Percentiles rank a stretch among this genome's conserved stretches.
phyloP scores from a whole-genome alignment of 805 yeast species.

The Candida ficus region DNA sequence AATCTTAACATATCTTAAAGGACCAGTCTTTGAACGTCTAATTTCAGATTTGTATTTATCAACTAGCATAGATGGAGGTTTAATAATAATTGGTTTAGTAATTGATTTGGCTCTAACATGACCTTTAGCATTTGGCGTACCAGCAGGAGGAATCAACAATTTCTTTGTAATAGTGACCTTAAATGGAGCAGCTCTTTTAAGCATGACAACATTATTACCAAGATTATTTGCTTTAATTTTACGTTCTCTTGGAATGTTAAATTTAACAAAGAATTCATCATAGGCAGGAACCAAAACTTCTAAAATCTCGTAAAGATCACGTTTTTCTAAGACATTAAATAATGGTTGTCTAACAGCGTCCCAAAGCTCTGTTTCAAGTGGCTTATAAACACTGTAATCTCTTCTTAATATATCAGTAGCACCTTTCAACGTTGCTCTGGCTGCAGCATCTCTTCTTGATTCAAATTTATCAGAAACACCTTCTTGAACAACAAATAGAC shows the following conservation, averaged over 20 bases:
- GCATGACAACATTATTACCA: slow-evolving; percentile 49
- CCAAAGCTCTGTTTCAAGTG: slow-evolving; percentile 64
- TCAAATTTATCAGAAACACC: slow-evolving; percentile 38
- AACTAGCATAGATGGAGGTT: not conserved
- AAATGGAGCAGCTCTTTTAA: slow-evolving; percentile 47
- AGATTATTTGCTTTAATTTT: slow-evolving; percentile 54
- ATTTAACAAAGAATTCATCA: slow-evolving; percentile 54
- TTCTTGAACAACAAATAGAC: slow-evolving; percentile 53
- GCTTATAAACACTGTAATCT: slow-evolving; percentile 48
- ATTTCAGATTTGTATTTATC: slow-evolving; percentile 15
- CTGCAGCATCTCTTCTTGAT: slow-evolving; percentile 56
- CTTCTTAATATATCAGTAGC: slow-evolving; percentile 60
- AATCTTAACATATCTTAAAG: slow-evolving; percentile 40
- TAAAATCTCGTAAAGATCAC: slow-evolving; percentile 59
- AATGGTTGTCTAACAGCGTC: slow-evolving; percentile 57
- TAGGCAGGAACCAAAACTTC: slow-evolving; percentile 59
- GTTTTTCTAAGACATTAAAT: slow-evolving; percentile 51
- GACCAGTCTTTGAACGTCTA: slow-evolving; percentile 19
- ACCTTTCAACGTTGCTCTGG: slow-evolving; percentile 61
- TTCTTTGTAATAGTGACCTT: slow-evolving; percentile 19
- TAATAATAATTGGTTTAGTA: slow-evolving; percentile 1
- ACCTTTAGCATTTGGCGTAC: not conserved
- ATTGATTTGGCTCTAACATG: slow-evolving; percentile 7
- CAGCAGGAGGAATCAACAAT: slow-evolving; percentile 1
- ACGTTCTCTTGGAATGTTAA: slow-evolving; percentile 65